Base-by-base conservation (phyloP, 1,284 basidiomycete species). In the Ganoderma boninense region DNA sequence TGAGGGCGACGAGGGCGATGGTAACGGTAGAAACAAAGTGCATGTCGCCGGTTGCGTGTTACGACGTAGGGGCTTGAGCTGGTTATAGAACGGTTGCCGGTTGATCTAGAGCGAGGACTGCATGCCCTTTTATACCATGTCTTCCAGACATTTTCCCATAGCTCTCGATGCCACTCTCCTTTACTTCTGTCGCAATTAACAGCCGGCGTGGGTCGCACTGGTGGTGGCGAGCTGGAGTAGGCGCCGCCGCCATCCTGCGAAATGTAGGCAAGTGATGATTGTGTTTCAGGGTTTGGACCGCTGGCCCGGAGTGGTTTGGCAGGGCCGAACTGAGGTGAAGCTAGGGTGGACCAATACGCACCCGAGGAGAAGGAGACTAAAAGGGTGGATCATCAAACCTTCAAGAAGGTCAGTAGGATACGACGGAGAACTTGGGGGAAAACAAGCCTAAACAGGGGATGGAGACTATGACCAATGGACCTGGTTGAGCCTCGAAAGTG, bases 1-100 rank as follows among this genome's bases (percentile, higher is more conserved):
- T 64, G n/a, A 71, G 57, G 26, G 74, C 52, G 40, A 71, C 62
- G 54, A 73, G 70, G 35, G 66, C 60, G n/a, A 69, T 43, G 29
- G 68, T 43, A n/a, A 38, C n/a, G n/a, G 44, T 43, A 4, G 54
- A 56, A 20, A 56, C 13, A 29, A 56, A 57, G 54, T 35, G 29
- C 54, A 57, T 57, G 54, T 40, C 38, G 26, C 26, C 26, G 32
- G 38, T 35, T 57, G 29, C 32, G 54, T 57, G 16, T 46, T 29
- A 29, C 26, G 26, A 29, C 42, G 20, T 20, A 14, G 4, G 38
- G n/a, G 60, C 14, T 61, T 42, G 60, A 20, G 60, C 23, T 26
- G n/a, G 60, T 42, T 23, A 23, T 20, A 29, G 38, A 43, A 54
- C 49, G 23, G 49, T 26, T 54, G 49, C 23, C 35, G 14, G 60